Evolutionary conservation across 2,329 filamentous ascomycete species (phyloP).

Genomic region (Allantophomopsis lycopodina): DNA sequence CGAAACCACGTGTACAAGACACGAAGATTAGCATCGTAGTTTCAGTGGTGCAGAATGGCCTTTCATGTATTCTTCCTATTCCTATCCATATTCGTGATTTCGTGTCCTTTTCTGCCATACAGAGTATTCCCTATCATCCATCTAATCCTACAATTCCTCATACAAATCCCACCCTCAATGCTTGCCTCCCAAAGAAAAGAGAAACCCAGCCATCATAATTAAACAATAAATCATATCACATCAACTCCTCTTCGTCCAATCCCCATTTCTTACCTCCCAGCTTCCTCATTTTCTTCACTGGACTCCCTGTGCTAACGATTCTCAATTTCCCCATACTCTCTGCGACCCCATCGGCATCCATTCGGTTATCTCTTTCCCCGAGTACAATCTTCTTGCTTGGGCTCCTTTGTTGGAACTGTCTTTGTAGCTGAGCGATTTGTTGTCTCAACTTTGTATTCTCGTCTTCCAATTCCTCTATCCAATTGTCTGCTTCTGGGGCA

Average conservation of each 20-base stretch:
- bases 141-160: too few species aligned
- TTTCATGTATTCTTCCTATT: too few species aligned
- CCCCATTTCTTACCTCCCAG: slow-evolving; percentile 16
- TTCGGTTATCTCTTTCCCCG: background rate
- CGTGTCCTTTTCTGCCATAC: too few species aligned
- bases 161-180: too few species aligned
- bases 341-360: background rate
- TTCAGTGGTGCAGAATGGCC: too few species aligned
- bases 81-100: too few species aligned
- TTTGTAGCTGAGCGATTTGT: slow-evolving; percentile 49
- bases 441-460: slow-evolving; percentile 59
- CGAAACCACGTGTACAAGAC: too few species aligned
- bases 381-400: slow-evolving; percentile 9
- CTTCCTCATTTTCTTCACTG: slow-evolving; percentile 15
- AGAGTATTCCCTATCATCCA: too few species aligned
- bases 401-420: slow-evolving; percentile 45
- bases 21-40: too few species aligned
- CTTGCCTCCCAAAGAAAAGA: too few species aligned
- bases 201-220: too few species aligned
- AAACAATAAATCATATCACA: background rate
- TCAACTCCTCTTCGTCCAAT: slow-evolving; percentile 10
- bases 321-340: slow-evolving; percentile 1
- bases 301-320: slow-evolving; percentile 2
- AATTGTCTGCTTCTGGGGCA: slow-evolving; percentile 20
- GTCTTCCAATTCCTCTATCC: slow-evolving; percentile 39